phyloP scores from a whole-genome alignment of 768 basidiomycete species.

The Naematelia encephala region DNA sequence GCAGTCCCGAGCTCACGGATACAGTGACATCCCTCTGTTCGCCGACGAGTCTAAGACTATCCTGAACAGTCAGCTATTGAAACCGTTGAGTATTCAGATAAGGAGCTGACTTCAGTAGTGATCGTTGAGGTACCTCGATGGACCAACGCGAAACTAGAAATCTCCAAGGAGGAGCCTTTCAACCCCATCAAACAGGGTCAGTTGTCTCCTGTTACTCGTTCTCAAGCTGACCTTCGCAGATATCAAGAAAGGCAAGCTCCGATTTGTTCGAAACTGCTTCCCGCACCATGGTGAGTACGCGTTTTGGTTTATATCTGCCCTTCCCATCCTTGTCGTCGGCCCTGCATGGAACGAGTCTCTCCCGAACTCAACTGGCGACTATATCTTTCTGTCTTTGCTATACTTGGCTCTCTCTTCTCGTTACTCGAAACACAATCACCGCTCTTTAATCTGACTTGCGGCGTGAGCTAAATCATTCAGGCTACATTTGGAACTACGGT shows the following conservation, averaged over 20 bases:
- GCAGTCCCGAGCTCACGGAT: slow-evolving; percentile 54
- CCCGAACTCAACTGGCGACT: too few relatives aligned
- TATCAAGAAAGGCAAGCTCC: slow-evolving; percentile 90
- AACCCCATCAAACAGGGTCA: slow-evolving; percentile 96
- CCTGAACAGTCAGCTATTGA: slow-evolving; percentile 84
- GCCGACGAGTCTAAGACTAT: slow-evolving; percentile 91
- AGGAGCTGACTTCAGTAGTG: slow-evolving; percentile 26
- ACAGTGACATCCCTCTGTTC: slow-evolving; percentile 96
- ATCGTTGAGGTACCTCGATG: slow-evolving; percentile 68
- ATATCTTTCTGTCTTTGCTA: too few relatives aligned
- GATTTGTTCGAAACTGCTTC: slow-evolving; percentile 99
- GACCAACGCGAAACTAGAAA: slow-evolving; percentile 99
- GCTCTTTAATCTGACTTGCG: too few relatives aligned
- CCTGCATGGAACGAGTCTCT: too few relatives aligned
- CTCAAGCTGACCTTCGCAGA: slow-evolving; percentile 49
- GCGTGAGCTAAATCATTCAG: too few relatives aligned
- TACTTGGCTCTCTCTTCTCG: too few relatives aligned
- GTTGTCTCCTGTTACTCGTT: slow-evolving; percentile 3
- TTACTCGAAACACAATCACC: too few relatives aligned
- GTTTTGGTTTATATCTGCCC: not conserved
- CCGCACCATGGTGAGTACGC: slow-evolving; percentile 89
- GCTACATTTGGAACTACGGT: slow-evolving; percentile 96
- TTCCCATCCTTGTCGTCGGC: not conserved
- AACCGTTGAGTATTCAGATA: not conserved
- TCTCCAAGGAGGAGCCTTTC: slow-evolving; percentile 96